Evolutionary conservation across 225 moss, liverwort and hornwort genomes (phyloP), one percentile per base, ranked within the genome.

Genomic region (Marchantia paleacea): DNA sequence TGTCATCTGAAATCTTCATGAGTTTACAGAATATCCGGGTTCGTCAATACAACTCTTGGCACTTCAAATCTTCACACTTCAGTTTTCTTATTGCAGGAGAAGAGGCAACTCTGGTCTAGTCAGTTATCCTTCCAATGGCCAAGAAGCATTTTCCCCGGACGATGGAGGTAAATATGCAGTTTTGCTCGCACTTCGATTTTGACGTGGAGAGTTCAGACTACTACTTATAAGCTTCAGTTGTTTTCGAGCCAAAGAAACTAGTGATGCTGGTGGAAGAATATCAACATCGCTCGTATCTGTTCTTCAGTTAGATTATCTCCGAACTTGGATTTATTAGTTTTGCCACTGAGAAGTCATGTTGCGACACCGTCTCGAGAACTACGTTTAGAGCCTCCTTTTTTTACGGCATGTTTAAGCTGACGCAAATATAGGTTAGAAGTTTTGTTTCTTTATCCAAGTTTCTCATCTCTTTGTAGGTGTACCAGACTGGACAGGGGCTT

Each of bases 401-500:
- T 39, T 39, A 5, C 14, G 22, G 24, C 11, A 72, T 7, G 7
- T 51, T n/a, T 10, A 30, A 28, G 10, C 47, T 11, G 10, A n/a
- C 18, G 51, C 50, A 66, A 12, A n/a, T 28, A 66, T 52, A 51
- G 51, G 18, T 20, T 22, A 8, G 8, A 72, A 0, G 24, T 50
- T 24, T 8, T 12, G 50, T 54, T 55, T 75, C 74, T 54, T 12
- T 24, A 14, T 28, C 12, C 55, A 55, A 55, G 15, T 2, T 26
- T 28, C 55, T 75, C 74, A 55, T 55, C 16, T 76, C 75, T 58
- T 54, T 81, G 65, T 78, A 97, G 94, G 90, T 87, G 91, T 97
- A 57, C 99, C 95, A 63, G 92, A 90, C 58, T 99, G 99, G 99
- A 94, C 92, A 82, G 95, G 94, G n/a, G 88, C 95, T n/a, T 77